A percentile compares a stretch with the other conserved stretches of the same genome.
phyloP scores from a whole-genome alignment of 768 basidiomycete genomes.

The Suillus spraguei region DNA sequence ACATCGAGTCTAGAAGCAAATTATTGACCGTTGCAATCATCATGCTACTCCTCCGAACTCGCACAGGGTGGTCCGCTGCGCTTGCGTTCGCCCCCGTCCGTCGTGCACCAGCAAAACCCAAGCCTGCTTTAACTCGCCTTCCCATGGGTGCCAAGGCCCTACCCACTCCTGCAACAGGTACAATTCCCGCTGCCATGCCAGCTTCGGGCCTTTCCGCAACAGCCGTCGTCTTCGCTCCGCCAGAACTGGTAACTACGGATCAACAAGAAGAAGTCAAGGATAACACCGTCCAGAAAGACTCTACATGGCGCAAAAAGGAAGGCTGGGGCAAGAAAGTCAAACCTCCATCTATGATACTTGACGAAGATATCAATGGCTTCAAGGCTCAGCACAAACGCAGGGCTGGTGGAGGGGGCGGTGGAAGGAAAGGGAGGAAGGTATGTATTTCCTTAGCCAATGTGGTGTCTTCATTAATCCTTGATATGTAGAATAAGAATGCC shows the following conservation, averaged over 20 bases:
- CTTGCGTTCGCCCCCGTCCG: conserved; percentile 88
- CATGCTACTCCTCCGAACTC: conserved; percentile 30
- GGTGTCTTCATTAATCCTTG: conserved; percentile 10
- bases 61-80: conserved; percentile 84
- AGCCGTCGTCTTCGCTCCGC: conserved; percentile 73
- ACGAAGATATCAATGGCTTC: conserved; percentile 88
- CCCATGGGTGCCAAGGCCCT: conserved; percentile 59
- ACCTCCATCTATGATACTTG: conserved; percentile 87
- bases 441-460: conserved; percentile 14
- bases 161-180: conserved; percentile 18
- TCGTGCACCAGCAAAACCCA: conserved; percentile 56
- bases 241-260: conserved; percentile 46
- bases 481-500: conserved; percentile 58
- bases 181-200: conserved; percentile 29
- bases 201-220: conserved; percentile 46
- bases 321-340: conserved; percentile 91
- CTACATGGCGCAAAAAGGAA: conserved; percentile 46
- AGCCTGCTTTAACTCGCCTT: conserved; percentile 42
- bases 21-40: conserved; percentile 39
- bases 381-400: conserved; percentile 59
- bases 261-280: conserved; percentile 32
- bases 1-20: conserved; percentile 37
- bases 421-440: conserved; percentile 65
- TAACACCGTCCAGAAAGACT: conserved; percentile 30
- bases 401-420: conserved; percentile 52